phyloP scores from a whole-genome alignment of 441 rosid genomes.

The Gossypium gossypioides region DNA sequence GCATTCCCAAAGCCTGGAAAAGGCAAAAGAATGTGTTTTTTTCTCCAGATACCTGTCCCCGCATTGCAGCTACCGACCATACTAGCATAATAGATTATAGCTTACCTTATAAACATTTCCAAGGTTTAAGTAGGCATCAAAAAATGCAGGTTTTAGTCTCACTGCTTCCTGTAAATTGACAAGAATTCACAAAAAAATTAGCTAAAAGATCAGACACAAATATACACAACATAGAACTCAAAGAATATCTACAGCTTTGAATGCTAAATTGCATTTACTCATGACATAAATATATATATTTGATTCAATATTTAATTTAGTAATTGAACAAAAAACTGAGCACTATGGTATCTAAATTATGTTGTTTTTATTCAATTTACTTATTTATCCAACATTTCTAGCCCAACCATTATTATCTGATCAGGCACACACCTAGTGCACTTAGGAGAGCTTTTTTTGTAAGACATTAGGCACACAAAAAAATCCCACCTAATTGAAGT shows the following conservation, averaged over 20 bases:
- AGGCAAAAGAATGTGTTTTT: constrained; percentile 32
- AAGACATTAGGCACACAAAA: neutral
- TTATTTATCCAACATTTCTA: neutral
- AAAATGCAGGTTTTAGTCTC: constrained; percentile 76
- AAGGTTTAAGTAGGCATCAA: constrained; percentile 92
- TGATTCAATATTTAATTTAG: neutral
- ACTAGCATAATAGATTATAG: constrained; percentile 21
- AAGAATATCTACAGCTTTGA: neutral
- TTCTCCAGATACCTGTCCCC: constrained; percentile 21
- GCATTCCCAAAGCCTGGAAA: constrained; percentile 86
- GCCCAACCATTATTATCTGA: neutral
- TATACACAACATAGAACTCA: neutral
- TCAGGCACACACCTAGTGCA: neutral
- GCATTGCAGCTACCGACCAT: constrained; percentile 28
- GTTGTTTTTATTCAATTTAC: neutral
- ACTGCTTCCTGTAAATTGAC: constrained; percentile 73
- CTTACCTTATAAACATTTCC: constrained; percentile 97
- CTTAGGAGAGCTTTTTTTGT: neutral
- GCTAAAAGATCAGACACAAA: neutral
- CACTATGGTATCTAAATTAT: neutral
- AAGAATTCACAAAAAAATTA: neutral
- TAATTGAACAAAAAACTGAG: neutral
- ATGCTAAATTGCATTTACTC: neutral
- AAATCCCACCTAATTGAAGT: neutral
- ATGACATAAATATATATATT: neutral